These are phyloP conservation scores for Scorias spongiosa DNA, from an alignment of 2,329 filamentous ascomycete species.

Conservation along the genomic window DNA sequence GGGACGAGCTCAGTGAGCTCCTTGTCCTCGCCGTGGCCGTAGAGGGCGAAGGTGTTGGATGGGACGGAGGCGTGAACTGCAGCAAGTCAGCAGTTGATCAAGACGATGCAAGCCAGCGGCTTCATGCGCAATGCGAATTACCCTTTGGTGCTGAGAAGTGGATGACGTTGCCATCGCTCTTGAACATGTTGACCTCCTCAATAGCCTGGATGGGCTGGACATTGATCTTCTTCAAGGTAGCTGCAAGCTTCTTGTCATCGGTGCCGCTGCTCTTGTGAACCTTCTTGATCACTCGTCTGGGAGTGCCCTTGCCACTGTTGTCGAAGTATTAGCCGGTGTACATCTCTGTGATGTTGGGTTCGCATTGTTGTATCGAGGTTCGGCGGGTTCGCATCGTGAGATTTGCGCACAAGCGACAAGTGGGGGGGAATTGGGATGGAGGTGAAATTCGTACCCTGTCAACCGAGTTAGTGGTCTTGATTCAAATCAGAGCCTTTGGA, in stretches of 20 bases:
- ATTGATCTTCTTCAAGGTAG: constrained; percentile 96
- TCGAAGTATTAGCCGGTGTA: neutral
- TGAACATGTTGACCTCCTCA: constrained; percentile 99
- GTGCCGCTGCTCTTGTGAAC: constrained; percentile 80
- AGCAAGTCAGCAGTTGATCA: constrained; percentile 2
- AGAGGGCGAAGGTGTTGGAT: constrained; percentile 99
- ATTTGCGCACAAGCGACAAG: neutral
- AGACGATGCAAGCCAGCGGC: neutral
- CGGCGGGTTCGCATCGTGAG: constrained; percentile 7
- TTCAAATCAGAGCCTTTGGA: no score
- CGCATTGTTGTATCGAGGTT: neutral
- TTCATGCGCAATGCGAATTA: constrained; percentile 26
- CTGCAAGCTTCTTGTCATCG: constrained; percentile 99
- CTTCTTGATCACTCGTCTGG: constrained; percentile 96
- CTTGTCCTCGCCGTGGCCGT: constrained; percentile 97
- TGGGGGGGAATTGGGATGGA: neutral
- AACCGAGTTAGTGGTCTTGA: neutral
- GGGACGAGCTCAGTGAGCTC: constrained; percentile 98
- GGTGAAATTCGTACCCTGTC: constrained; percentile 18
- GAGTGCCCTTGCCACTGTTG: constrained; percentile 85
- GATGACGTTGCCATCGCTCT: constrained; percentile 98
- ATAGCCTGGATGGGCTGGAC: constrained; percentile 98
- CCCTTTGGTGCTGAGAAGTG: constrained; percentile 97
- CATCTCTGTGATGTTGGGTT: neutral
- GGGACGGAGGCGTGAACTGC: constrained; percentile 92